Conservation (phyloP, 495 filamentous ascomycete genomes). For the Podospora australis region DNA sequence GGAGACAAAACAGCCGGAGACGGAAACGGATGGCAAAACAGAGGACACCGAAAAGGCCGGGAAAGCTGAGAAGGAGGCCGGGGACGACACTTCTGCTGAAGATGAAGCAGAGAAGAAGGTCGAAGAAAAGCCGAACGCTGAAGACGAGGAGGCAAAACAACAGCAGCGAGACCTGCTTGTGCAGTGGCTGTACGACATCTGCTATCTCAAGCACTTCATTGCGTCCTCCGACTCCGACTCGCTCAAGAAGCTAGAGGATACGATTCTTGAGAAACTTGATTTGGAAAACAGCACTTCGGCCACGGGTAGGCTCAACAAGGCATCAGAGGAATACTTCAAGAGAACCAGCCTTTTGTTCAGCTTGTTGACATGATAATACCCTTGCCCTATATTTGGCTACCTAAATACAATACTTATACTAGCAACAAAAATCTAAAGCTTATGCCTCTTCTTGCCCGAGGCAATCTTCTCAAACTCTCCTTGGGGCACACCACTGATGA, state of each 20-base stretch:
- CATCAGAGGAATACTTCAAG: slow-evolving; percentile 70
- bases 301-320: slow-evolving; percentile 46
- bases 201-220: slow-evolving; percentile 53
- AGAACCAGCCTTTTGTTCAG: slow-evolving; percentile 71
- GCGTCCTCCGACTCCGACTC: slow-evolving; percentile 23
- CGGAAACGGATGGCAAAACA: slow-evolving; percentile 6
- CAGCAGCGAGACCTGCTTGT: slow-evolving; percentile 50
- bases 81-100: slow-evolving; percentile 13
- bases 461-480: slow-evolving; percentile 66
- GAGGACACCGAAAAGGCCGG: slow-evolving; percentile 29
- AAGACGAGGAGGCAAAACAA: slow-evolving; percentile 14
- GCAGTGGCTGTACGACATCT: slow-evolving; percentile 73
- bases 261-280: slow-evolving; percentile 40
- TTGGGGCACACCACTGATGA: slow-evolving; percentile 71
- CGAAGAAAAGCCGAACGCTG: slow-evolving; percentile 8
- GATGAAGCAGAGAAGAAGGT: neutral
- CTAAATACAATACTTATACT: too few species aligned
- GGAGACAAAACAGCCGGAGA: neutral
- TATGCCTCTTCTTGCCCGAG: slow-evolving; percentile 64
- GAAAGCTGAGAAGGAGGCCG: slow-evolving; percentile 25
- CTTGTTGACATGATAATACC: slow-evolving; percentile 29
- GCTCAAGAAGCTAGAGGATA: slow-evolving; percentile 41
- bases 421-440: slow-evolving; percentile 58
- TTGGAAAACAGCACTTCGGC: slow-evolving; percentile 32
- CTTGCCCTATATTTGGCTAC: too few species aligned